Evolutionary conservation across 2,329 filamentous ascomycete species (phyloP), one percentile per base, ranked within the genome.

Genomic region (Ophiostoma tasmaniense): DNA sequence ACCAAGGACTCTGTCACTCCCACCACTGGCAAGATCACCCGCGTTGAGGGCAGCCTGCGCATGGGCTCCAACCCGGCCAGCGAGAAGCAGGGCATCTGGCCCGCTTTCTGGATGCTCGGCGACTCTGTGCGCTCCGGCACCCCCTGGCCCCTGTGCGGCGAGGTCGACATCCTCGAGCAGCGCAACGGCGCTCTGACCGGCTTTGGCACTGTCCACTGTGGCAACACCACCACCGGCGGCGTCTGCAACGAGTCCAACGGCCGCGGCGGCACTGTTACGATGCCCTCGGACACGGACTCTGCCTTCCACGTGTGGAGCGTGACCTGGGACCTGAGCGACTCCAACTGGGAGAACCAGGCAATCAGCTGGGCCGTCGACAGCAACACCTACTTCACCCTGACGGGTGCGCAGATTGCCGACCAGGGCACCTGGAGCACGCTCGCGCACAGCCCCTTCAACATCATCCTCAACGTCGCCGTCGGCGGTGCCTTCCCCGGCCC

Each of bases 111-210:
- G 84, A 78, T 85, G 71, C 78, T 87, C 20, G 84, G 85, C 55
- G 79, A 85, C 66, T 75, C 80, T 13, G 77, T 83, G 68, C 81
- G 82, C 33, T 77, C 80, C 62, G 83, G 83, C 10, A 80, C 78
- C 0, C 45, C 73, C 17, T 87, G 85, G 85, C 85, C 85, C 0
- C 67, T 70, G 10, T 83, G 82, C 70, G 85, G 85, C 71, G 85
- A 87, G 79, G 77, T 87, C 66, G 85, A 87, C 74, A 82, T 87
- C 73, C 79, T 87, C 74, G 85, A 87, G 78, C 81, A 80, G 69
- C 76, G 85, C 73, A 84, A 86, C 75, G 85, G 84, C 11, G 68
- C 77, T 55, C 75, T 76, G 3, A 79, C 77, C 1, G 84, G 77
- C 13, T 80, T 82, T 67, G 84, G 82, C 35, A 85, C 82, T 10